A percentile compares a stretch with the other conserved stretches of the same genome.
Conservation (phyloP, 2,329 filamentous ascomycete species). For the Botrytis aclada region DNA sequence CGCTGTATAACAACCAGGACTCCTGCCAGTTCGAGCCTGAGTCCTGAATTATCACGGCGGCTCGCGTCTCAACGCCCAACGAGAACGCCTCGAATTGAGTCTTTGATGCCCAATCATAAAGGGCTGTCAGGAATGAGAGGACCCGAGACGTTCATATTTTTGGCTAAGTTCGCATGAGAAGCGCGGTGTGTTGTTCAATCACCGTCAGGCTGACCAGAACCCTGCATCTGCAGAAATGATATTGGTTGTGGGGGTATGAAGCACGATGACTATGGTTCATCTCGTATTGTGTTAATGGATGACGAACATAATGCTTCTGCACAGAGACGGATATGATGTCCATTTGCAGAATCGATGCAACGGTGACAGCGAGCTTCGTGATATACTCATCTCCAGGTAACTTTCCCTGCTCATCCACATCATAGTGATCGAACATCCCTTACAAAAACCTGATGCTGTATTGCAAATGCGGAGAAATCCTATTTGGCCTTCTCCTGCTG, state of each 20-base stretch:
- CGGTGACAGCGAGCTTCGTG: constrained; percentile 8
- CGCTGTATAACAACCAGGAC: constrained; percentile 48
- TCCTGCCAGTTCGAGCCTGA: constrained; percentile 20
- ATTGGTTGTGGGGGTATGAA: constrained; percentile 24
- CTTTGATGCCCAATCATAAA: constrained; percentile 36
- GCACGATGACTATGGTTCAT: constrained; percentile 15
- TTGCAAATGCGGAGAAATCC: constrained; percentile 7
- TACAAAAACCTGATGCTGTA: neutral
- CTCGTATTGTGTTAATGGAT: constrained; percentile 12
- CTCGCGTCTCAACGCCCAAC: constrained; percentile 36
- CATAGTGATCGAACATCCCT: neutral
- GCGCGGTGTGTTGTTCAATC: constrained; percentile 33
- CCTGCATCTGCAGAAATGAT: constrained; percentile 30
- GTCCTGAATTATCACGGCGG: constrained; percentile 27
- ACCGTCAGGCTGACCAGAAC: constrained; percentile 30
- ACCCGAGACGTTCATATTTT: constrained; percentile 16
- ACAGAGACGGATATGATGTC: constrained; percentile 10
- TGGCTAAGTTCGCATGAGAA: constrained; percentile 28
- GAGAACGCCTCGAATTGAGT: constrained; percentile 26
- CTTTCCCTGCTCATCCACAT: neutral
- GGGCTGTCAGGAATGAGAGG: constrained; percentile 29
- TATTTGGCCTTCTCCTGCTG: constrained; percentile 13
- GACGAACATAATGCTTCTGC: constrained; percentile 14
- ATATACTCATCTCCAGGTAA: constrained; percentile 7
- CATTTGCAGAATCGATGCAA: constrained; percentile 13